Evolutionary conservation across 2,329 filamentous ascomycete genomes (phyloP).

Genomic region (Fusarium robinianum): DNA sequence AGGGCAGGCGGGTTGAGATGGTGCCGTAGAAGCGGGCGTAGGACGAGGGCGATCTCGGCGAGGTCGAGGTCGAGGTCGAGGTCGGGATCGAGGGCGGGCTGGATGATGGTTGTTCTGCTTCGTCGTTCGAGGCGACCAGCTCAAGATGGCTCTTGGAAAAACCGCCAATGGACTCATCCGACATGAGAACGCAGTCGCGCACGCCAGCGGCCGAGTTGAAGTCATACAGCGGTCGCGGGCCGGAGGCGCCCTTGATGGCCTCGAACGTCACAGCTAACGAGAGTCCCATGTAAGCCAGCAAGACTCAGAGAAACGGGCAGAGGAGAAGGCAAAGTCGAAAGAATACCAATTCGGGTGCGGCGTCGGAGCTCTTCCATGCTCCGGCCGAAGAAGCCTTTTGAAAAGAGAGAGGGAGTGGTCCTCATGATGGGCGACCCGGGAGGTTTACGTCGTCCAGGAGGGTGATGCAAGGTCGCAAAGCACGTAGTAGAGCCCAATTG

Average conservation of each 20-base stretch:
- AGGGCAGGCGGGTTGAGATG: slow-evolving; percentile 85
- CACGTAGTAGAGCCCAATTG: slow-evolving; percentile 33
- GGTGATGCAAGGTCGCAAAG: slow-evolving; percentile 12
- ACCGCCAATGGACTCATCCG: slow-evolving; percentile 84
- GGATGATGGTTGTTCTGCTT: slow-evolving; percentile 22
- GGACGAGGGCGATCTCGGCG: slow-evolving; percentile 32
- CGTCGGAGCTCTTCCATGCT: slow-evolving; percentile 65
- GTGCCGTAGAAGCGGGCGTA: slow-evolving; percentile 84
- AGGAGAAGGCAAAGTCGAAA: too few species aligned
- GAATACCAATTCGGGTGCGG: slow-evolving; percentile 58
- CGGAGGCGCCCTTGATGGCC: slow-evolving; percentile 66
- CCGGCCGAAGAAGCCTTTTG: slow-evolving; percentile 60
- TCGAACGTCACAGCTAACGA: slow-evolving; percentile 70
- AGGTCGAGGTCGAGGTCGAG: slow-evolving; percentile 14
- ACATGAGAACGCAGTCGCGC: slow-evolving; percentile 73
- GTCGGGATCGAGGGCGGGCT: slow-evolving; percentile 12
- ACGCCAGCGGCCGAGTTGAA: slow-evolving; percentile 60
- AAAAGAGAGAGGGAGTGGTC: slow-evolving; percentile 48
- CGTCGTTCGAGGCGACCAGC: slow-evolving; percentile 51
- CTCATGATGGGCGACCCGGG: slow-evolving; percentile 48
- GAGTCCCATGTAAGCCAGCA: not conserved
- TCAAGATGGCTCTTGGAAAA: slow-evolving; percentile 77
- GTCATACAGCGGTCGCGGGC: slow-evolving; percentile 66
- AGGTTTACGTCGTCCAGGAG: not conserved
- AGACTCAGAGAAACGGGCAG: fast-evolving